Evolutionary conservation across 2,329 filamentous ascomycete species (phyloP), one percentile per base, ranked within the genome.

Genomic region (Sporothrix schenckii): DNA sequence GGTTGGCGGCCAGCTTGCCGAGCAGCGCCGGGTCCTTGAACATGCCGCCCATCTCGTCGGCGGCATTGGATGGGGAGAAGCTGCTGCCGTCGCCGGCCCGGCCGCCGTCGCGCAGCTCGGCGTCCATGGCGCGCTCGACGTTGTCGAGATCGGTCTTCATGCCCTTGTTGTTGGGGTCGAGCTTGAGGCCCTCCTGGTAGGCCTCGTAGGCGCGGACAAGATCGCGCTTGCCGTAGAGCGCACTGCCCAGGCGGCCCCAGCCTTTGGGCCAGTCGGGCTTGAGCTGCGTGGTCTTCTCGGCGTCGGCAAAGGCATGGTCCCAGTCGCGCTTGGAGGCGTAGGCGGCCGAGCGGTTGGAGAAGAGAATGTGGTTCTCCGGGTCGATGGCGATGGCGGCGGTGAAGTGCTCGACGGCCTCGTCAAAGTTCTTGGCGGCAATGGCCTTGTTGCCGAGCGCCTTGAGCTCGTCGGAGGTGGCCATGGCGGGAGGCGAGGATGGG

Each of bases 221-320:
- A 79, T 99, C 93, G 67, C 94, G 92, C 72, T 90, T 84, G 60
- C 95, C 95, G 80, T 97, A 95, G 47, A 94, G 86, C 70, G 95
- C 95, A 73, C 93, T 91, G 75, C 94, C 95, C 81, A 97, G 97
- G 72, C 95, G 90, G 71, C 92, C 91, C 91, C 93, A 97, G 75
- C 95, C 95, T 83, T 98, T 98, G 72, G 93, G 89, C 95, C 95
- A 99, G 84, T 98, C 95, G 14, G 94, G 91, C 86, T 99, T 98
- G 80, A 99, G 85, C 81, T 97, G 88, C 69, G 91, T 96, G 3
- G 93, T 95, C 86, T 97, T 97, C 78, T 90, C 90, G 71, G 95
- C 95, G 85, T 99, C 95, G 73, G 91, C 86, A 34, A 98, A 84
- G 24, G 95, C 95, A 75, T 91, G 87, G 74, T 91, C 84, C 85